These are phyloP conservation scores for Blastocystis hominis DNA, from an alignment of 352 stramenopile species.

Conservation along the genomic window DNA sequence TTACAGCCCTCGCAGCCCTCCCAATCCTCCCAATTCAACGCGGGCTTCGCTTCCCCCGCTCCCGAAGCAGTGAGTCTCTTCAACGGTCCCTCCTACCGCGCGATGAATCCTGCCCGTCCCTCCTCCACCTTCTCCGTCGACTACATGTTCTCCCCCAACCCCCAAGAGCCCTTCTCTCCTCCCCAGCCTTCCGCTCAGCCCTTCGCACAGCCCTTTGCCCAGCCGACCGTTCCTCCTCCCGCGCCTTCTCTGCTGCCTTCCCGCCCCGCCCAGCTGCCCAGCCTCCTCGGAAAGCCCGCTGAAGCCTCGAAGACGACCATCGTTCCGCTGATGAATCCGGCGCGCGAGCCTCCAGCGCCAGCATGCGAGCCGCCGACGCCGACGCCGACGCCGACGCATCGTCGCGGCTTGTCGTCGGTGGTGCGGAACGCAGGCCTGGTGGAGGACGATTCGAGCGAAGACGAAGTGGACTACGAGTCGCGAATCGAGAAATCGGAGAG, in stretches of 20 bases:
- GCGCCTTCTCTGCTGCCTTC: background rate
- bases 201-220: background rate
- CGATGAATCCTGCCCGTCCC: background rate
- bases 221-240: background rate
- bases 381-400: background rate
- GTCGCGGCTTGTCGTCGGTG: conserved; percentile 21
- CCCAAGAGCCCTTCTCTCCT: background rate
- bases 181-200: background rate
- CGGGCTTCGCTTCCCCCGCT: no score
- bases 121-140: conserved; percentile 5
- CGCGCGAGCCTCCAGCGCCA: background rate
- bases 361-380: background rate
- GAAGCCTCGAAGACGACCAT: conserved; percentile 27
- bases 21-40: no score
- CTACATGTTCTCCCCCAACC: conserved; percentile 5
- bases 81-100: background rate
- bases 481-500: conserved; percentile 52
- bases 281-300: background rate
- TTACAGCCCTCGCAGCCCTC: no score
- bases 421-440: conserved; percentile 25
- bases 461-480: conserved; percentile 54
- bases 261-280: background rate
- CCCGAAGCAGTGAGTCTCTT: background rate
- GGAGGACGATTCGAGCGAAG: conserved; percentile 19
- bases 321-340: conserved; percentile 7